phyloP scores from a whole-genome alignment of 176 grass and related monocot species.

The Echinochloa phyllopogon region DNA sequence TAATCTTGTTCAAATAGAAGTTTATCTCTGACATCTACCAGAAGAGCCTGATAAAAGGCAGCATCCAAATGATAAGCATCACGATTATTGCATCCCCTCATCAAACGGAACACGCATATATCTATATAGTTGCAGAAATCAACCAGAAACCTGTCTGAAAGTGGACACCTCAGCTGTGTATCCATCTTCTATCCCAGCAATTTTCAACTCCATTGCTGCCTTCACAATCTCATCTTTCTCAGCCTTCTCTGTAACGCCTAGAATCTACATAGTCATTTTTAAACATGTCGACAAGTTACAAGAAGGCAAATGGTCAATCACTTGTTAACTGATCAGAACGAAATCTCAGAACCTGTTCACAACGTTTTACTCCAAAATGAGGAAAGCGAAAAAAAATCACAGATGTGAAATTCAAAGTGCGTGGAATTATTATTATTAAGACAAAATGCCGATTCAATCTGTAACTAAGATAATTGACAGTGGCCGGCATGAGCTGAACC shows the following conservation, averaged over 20 bases:
- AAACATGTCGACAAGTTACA: conserved; percentile 10
- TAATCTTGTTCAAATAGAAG: conserved; percentile 96
- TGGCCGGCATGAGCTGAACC: not conserved
- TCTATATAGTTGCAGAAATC: conserved; percentile 23
- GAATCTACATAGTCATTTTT: conserved; percentile 61
- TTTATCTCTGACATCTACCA: conserved; percentile 94
- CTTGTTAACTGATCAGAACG: not conserved
- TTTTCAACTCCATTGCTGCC: conserved; percentile 83
- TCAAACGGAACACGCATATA: conserved; percentile 1
- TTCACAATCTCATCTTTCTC: conserved; percentile 99
- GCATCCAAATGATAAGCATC: conserved; percentile 30
- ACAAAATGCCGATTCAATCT: not conserved
- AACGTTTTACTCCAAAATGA: not conserved
- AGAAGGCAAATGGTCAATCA: not conserved
- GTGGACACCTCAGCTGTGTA: conserved; percentile 65
- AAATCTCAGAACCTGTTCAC: not conserved
- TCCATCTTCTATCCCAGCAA: conserved; percentile 76
- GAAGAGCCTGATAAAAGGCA: conserved; percentile 61
- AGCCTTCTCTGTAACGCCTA: conserved; percentile 83
- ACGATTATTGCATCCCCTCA: conserved; percentile 1
- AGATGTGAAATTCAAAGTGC: not conserved
- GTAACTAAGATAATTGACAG: not conserved
- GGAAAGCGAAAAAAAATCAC: not conserved
- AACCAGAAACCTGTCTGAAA: conserved; percentile 66
- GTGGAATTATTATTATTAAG: not conserved